These are phyloP conservation scores for Populus nigra DNA, from an alignment of 345 rosid species.

Conservation along the genomic window DNA sequence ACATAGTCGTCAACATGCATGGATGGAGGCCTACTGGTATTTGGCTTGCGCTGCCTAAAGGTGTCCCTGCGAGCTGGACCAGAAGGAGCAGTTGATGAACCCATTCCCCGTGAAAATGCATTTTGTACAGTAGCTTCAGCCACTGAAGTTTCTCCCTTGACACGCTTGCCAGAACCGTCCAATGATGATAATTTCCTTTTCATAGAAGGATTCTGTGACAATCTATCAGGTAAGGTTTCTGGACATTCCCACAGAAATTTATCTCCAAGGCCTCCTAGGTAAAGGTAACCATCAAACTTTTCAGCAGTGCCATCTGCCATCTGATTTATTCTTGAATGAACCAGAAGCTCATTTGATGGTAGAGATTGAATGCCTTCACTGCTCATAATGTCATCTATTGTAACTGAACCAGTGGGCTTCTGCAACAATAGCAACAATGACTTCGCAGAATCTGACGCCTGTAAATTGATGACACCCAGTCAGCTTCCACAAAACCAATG, in stretches of 20 bases:
- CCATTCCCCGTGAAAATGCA: slow-evolving; percentile 60
- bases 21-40: slow-evolving; percentile 98
- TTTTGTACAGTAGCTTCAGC: slow-evolving; percentile 57
- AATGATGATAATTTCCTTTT: slow-evolving; percentile 68
- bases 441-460: slow-evolving; percentile 51
- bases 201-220: slow-evolving; percentile 54
- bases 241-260: slow-evolving; percentile 94
- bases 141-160: slow-evolving; percentile 61
- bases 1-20: slow-evolving; percentile 99
- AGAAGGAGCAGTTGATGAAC: slow-evolving; percentile 57
- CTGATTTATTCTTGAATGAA: slow-evolving; percentile 39
- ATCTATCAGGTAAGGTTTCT: slow-evolving; percentile 86
- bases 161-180: slow-evolving; percentile 70
- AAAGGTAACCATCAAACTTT: slow-evolving; percentile 50
- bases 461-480: slow-evolving; percentile 25
- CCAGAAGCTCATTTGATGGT: slow-evolving; percentile 24
- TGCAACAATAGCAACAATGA: slow-evolving; percentile 56
- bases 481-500: slow-evolving; percentile 8
- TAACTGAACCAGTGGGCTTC: slow-evolving; percentile 44
- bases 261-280: slow-evolving; percentile 59
- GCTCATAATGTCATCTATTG: slow-evolving; percentile 44
- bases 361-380: slow-evolving; percentile 22
- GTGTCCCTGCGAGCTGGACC: slow-evolving; percentile 78
- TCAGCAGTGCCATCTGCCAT: slow-evolving; percentile 38
- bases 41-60: slow-evolving; percentile 92